Percentiles rank a stretch among this genome's conserved stretches.
Conservation (phyloP, 768 basidiomycete genomes). For the Lentinula raphanica region DNA sequence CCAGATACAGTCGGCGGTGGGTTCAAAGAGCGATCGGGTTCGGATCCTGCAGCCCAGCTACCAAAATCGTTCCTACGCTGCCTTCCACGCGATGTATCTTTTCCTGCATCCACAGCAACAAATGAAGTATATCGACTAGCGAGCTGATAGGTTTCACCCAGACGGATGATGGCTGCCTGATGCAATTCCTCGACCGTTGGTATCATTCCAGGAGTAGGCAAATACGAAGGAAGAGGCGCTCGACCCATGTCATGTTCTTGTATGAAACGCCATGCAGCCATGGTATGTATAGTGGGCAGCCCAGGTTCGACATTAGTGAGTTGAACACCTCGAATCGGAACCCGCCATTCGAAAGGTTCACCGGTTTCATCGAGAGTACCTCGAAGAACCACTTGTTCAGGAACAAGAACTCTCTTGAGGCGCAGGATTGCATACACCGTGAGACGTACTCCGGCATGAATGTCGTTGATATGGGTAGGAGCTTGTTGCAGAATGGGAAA, state of each 20-base stretch:
- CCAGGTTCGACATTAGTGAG: slow-evolving; percentile 27
- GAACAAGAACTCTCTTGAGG: slow-evolving; percentile 22
- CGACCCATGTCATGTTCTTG: slow-evolving; percentile 38
- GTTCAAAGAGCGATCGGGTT: background rate
- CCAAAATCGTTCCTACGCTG: background rate
- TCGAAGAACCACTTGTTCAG: slow-evolving; percentile 26
- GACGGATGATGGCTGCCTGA: slow-evolving; percentile 41
- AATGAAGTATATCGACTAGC: slow-evolving; percentile 52
- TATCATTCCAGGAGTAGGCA: slow-evolving; percentile 14
- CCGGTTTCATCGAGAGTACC: slow-evolving; percentile 32
- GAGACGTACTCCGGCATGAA: slow-evolving; percentile 31
- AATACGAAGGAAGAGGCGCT: slow-evolving; percentile 27
- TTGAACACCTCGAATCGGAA: slow-evolving; percentile 27
- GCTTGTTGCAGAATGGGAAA: slow-evolving; percentile 31
- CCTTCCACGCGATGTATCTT: slow-evolving; percentile 9
- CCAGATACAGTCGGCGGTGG: background rate
- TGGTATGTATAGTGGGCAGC: slow-evolving; percentile 41
- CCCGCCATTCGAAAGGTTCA: slow-evolving; percentile 21
- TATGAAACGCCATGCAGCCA: slow-evolving; percentile 52
- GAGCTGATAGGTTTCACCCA: slow-evolving; percentile 49
- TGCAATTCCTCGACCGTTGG: slow-evolving; percentile 28
- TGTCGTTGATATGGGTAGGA: slow-evolving; percentile 24
- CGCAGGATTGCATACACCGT: slow-evolving; percentile 30
- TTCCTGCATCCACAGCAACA: slow-evolving; percentile 42
- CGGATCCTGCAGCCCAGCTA: background rate